Evolutionary conservation across 1,284 basidiomycete species (phyloP).

Genomic region (Stygiomarasmius scandens): DNA sequence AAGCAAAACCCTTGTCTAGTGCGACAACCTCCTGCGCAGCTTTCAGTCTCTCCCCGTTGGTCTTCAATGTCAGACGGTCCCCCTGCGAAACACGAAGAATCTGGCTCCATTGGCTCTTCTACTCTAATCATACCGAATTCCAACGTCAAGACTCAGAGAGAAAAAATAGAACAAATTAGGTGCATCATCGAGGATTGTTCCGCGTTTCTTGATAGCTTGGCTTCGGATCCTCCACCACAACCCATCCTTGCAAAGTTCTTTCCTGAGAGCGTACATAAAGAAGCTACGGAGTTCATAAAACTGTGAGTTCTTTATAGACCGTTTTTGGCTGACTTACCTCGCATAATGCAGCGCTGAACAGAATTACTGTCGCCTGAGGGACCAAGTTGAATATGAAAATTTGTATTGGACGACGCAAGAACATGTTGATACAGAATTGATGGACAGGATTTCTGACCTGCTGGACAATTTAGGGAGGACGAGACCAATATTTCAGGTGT

Average conservation of each 20-base stretch:
- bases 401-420: not conserved
- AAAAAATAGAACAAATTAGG: not conserved
- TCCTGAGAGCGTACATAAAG: not conserved
- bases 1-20: no score
- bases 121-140: not conserved
- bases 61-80: no score
- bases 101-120: no score
- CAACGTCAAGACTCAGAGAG: not conserved
- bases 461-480: not conserved
- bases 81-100: no score
- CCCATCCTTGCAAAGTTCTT: not conserved
- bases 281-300: not conserved
- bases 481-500: not conserved
- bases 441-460: not conserved
- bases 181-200: not conserved
- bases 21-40: no score
- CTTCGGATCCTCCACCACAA: not conserved
- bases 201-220: not conserved
- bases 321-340: no score
- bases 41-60: no score
- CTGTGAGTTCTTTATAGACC: not conserved
- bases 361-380: not conserved
- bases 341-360: not conserved
- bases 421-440: not conserved
- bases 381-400: not conserved